Conservation (phyloP, 2,329 filamentous ascomycete genomes). For the Cordyceps pruinosa region DNA sequence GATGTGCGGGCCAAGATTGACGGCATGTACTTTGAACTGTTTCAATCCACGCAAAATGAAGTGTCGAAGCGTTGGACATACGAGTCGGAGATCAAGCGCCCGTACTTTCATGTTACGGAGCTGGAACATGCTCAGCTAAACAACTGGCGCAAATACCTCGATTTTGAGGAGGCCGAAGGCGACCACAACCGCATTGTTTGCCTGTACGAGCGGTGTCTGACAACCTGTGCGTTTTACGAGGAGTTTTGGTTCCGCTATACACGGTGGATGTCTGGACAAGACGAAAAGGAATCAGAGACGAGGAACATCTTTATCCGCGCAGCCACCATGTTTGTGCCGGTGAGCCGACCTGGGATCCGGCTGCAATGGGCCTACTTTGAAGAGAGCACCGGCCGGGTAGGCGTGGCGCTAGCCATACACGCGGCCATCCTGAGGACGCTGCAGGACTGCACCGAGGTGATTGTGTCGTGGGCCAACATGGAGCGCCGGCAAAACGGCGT, state of each 20-base stretch:
- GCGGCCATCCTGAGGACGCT: constrained; percentile 68
- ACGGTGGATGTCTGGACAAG: constrained; percentile 81
- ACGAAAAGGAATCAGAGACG: constrained; percentile 78
- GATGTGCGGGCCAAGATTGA: constrained; percentile 78
- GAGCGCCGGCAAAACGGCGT: constrained; percentile 76
- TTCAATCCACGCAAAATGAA: constrained; percentile 75
- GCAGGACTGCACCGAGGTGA: constrained; percentile 79
- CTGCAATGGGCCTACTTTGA: constrained; percentile 94
- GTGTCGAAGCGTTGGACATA: constrained; percentile 92
- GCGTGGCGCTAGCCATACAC: constrained; percentile 79
- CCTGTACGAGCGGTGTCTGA: constrained; percentile 87
- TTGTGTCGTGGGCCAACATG: constrained; percentile 80
- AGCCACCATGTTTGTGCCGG: constrained; percentile 75
- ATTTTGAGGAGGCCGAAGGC: constrained; percentile 86
- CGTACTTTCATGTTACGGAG: constrained; percentile 94
- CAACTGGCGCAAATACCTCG: constrained; percentile 95
- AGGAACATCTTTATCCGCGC: constrained; percentile 89
- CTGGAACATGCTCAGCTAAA: constrained; percentile 75
- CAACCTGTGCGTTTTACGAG: constrained; percentile 90
- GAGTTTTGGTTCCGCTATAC: constrained; percentile 98
- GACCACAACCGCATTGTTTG: constrained; percentile 69
- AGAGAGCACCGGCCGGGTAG: constrained; percentile 70
- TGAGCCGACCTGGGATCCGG: constrained; percentile 75
- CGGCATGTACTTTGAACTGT: constrained; percentile 71
- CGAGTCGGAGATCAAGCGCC: constrained; percentile 88